Conservation (phyloP, 208 protist genomes). For the Trypanosoma avium region DNA sequence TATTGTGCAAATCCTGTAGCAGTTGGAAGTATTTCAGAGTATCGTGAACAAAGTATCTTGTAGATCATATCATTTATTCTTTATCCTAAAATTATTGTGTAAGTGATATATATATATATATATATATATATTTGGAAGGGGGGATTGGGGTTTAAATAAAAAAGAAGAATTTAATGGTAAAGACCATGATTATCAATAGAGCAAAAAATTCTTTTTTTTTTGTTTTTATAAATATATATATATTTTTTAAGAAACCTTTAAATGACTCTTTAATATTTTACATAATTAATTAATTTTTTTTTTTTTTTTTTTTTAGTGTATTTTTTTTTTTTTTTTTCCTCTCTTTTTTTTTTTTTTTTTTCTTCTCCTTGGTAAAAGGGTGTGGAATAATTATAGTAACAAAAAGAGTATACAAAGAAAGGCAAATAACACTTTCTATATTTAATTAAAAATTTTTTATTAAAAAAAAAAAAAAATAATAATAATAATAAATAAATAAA, state of each 20-base stretch:
- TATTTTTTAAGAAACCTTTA: too few relatives aligned
- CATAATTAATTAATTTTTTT: conserved; percentile 12
- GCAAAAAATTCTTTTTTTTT: too few relatives aligned
- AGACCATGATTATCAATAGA: neutral
- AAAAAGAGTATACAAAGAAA: neutral
- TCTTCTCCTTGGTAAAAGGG: neutral
- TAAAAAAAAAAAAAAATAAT: neutral
- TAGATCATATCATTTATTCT: neutral
- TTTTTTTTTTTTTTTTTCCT: neutral
- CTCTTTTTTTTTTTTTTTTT: neutral
- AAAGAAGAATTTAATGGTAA: neutral
- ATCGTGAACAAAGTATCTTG: neutral
- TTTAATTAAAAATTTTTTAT: neutral
- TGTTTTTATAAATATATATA: too few relatives aligned
- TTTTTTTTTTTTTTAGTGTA: neutral
- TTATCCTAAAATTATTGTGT: too few relatives aligned
- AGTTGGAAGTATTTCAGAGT: conserved; percentile 12
- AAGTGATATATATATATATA: too few relatives aligned
- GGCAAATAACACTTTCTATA: neutral
- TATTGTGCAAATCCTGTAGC: conserved; percentile 72
- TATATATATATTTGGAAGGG: too few relatives aligned
- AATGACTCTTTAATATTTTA: too few relatives aligned
- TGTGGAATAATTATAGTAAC: neutral
- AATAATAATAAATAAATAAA: neutral
- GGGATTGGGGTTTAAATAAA: too few relatives aligned